Evolutionary conservation across 352 stramenopile genomes (phyloP), one percentile per base, ranked within the genome.

Genomic region (Globisporangium paroecandrum): DNA sequence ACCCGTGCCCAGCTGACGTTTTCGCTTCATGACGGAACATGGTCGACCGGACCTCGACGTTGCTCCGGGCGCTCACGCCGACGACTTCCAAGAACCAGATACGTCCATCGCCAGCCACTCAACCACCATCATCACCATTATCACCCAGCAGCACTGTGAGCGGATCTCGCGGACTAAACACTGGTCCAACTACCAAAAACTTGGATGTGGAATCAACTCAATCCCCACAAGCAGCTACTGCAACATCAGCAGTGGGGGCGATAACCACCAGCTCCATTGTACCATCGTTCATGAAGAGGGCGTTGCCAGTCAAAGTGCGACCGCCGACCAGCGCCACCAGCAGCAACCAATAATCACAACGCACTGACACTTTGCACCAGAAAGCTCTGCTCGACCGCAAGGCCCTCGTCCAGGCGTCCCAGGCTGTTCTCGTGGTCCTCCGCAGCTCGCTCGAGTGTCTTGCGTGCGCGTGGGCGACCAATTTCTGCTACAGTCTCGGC

Each of bases 401-500:
- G 24, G 25, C 18, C 3, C 24, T 38, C 53, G 1, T 58, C 53
- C 18, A 36, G 53, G 47, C 46, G n/a, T 8, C 49, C 34, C 15
- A 53, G n/a, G 57, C 29, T 22, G 34, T 62, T 10, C 20, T 29
- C 1, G 4, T 32, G n/a, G 34, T 79, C 3, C 56, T 75, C 12
- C 72, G 61, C 29, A 81, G 78, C 53, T 55, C 61, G 0, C 1
- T 77, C 29, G 32, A 60, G 24, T 73, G 69, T 15, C 57, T 73
- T n/a, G 0, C 74, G 25, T 74, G 69, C 24, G 72, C 69, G 0
- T 65, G 29, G 29, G 41, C 68, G 4, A 47, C 74, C n/a, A 81
- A 75, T 34, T 75, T 68, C 22, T 66, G 41, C n/a, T 76, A 71
- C 66, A 73, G 69, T 49, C 25, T 71, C 13, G 69, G 69, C 12